Base-by-base conservation (phyloP, 2,329 filamentous ascomycete genomes). In the Calonectria naviculata region DNA sequence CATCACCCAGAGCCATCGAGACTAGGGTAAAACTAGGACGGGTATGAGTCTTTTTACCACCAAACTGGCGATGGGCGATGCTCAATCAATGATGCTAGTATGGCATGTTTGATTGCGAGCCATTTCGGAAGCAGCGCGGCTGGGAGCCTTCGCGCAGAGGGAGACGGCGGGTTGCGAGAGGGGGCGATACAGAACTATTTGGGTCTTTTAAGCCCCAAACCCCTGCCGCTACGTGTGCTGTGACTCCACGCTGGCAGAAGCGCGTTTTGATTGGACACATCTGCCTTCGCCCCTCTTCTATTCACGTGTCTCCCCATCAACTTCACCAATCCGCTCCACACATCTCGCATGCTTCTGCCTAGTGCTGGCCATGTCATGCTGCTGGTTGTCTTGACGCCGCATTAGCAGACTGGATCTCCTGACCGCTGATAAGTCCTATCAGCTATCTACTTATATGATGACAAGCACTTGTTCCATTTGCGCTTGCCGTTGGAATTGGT, bases 141-240 rank as follows among this genome's bases (percentile, higher is more conserved):
- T 68, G 72, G 65, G 56, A 38, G 73, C 70, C 60, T 69, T 67
- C 38, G 63, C 64, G 71, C 71, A 61, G 70, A 72, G 73, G 73
- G 77, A 79, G 77, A 77, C 71, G 74, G 73, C 76, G 74, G 75
- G 72, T 75, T 80, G 67, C 60, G 72, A 80, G 80, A 81, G 85
- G 86, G 87, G 86, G 87, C 85, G 84, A 82, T 80, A 78, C 80
- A 83, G 83, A 82, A 83, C 84, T 89, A 87, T 89, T 88, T 89
- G 87, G 87, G 83, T 85, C 84, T 85, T 87, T 89, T 88, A 88
- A 87, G 84, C 78, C 80, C 81, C 77, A 80, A 62, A 70, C 73
- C 76, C 76, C 77, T 79, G 78, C 68, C 65, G 68, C 70, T 67
- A 74, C 65, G 70, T 63, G 61, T 65, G 73, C 75, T 71, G 70